Evolutionary conservation across 768 basidiomycete genomes (phyloP), one percentile per base, ranked within the genome.

Genomic region (Suillus subaureus): DNA sequence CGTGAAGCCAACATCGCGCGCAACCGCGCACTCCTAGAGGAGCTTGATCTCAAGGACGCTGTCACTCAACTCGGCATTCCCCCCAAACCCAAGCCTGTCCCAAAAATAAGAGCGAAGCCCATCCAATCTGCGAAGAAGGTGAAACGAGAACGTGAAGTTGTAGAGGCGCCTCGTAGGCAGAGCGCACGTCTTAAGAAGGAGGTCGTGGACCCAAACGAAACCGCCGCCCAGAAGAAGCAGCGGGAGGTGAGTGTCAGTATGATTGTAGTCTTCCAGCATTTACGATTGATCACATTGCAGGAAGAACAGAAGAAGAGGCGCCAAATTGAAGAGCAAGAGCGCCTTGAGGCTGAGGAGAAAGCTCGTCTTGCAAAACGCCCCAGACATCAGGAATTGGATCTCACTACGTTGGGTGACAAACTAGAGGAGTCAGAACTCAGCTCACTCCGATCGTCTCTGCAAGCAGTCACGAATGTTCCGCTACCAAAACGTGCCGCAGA

Each of bases 1-100:
- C 88, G 93, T 23, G 88, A 91, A 73, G 89, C 87, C 11, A 94
- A 93, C 70, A 93, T 94, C 54, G 92, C 90, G 15, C 85, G 90
- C 61, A 95, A 95, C 73, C 88, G 86, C 51, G 89, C 86, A 4
- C 80, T 94, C 11, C 81, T 95, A 43, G 87, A 91, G 68, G 78
- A 92, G 71, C 84, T 94, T 21, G 86, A 91, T 21, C 80, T 92
- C 39, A 84, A 85, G 70, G 84, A 85, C 69, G 86, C 85, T 2
- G 82, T 82, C 43, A 76, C 80, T 6, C 74, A 79, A 18, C 79
- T 91, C 9, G 81, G 82, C 23, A 71, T 86, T 12, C 73, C 82
- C 12, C 77, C 67, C 21, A 86, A 75, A 64, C 77, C 68, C 66
- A 82, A 79, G 60, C 78, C 73, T 64, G 69, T 77, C 35, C 65